Evolutionary conservation across 306 rosid genomes (phyloP).

Genomic region (Dryas alaskensis): DNA sequence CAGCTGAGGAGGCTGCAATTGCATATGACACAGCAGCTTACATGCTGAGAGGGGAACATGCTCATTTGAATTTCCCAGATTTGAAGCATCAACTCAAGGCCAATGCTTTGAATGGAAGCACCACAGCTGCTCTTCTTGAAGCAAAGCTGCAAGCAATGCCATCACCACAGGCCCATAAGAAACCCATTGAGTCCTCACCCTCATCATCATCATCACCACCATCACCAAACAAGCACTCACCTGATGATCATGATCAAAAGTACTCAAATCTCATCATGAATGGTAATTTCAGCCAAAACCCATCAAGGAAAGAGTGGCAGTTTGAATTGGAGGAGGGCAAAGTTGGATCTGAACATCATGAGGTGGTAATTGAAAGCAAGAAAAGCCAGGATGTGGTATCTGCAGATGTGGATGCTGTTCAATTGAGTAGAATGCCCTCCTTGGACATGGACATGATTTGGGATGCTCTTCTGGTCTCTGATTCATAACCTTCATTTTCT

Average conservation of each 20-base stretch:
- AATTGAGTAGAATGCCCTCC: constrained; percentile 90
- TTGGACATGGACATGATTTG: constrained; percentile 92
- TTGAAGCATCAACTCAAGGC: constrained; percentile 59
- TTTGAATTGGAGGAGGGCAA: constrained; percentile 22
- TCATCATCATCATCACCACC: constrained; percentile 6
- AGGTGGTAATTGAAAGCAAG: constrained; percentile 42
- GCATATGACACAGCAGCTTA: constrained; percentile 97
- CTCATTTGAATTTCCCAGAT: constrained; percentile 83
- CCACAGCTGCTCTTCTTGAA: constrained; percentile 72
- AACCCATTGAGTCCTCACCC: neutral
- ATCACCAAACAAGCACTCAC: constrained; percentile 5
- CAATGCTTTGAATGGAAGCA: constrained; percentile 54
- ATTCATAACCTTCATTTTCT: constrained; percentile 32
- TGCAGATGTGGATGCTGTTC: constrained; percentile 64
- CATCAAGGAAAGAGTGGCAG: constrained; percentile 37
- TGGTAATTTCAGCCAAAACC: constrained; percentile 27
- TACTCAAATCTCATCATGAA: constrained; percentile 12
- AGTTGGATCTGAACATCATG: constrained; percentile 30
- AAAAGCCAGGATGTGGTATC: constrained; percentile 38
- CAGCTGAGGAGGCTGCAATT: constrained; percentile 85
- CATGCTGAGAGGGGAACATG: constrained; percentile 74
- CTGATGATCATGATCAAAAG: constrained; percentile 4
- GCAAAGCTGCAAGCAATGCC: constrained; percentile 72
- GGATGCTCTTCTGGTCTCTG: constrained; percentile 82
- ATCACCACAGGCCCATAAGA: constrained; percentile 32